A percentile compares a stretch with the other conserved stretches of the same genome.
Evolutionary conservation across 1,284 basidiomycete species (phyloP).

Genomic region (Pseudomicrostroma phylloplanum): DNA sequence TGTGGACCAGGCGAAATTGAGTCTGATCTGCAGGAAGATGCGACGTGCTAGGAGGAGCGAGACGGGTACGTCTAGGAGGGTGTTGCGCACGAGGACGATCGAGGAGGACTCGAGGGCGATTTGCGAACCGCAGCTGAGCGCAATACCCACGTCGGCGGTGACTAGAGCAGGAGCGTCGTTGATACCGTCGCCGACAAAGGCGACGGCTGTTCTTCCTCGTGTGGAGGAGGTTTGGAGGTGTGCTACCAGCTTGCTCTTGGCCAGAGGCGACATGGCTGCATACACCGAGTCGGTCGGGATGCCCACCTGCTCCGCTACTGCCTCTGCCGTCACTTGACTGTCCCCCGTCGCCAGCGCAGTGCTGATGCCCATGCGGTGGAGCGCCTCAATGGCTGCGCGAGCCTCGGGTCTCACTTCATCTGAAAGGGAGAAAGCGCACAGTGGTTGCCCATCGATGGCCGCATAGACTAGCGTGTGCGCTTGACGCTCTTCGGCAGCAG

Average conservation of each 20-base stretch:
- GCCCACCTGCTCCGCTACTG: slow-evolving; percentile 35
- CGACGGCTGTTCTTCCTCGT: slow-evolving; percentile 19
- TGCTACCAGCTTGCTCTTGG: slow-evolving; percentile 54
- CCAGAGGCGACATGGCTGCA: slow-evolving; percentile 45
- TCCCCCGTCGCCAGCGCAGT: slow-evolving; percentile 48
- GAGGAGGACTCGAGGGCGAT: slow-evolving; percentile 97
- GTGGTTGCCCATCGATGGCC: slow-evolving; percentile 33
- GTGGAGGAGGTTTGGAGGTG: slow-evolving; percentile 64
- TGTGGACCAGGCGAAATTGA: slow-evolving; percentile 54
- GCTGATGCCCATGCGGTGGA: slow-evolving; percentile 39
- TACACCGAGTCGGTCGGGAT: slow-evolving; percentile 35
- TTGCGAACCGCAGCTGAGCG: slow-evolving; percentile 87
- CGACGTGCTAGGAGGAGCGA: slow-evolving; percentile 80
- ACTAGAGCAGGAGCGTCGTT: slow-evolving; percentile 97
- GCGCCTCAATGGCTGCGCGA: slow-evolving; percentile 24
- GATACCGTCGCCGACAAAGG: slow-evolving; percentile 92
- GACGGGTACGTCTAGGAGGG: slow-evolving; percentile 92
- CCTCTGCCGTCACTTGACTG: slow-evolving; percentile 32
- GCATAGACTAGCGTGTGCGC: slow-evolving; percentile 44
- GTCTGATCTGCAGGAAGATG: slow-evolving; percentile 82
- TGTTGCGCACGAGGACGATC: slow-evolving; percentile 92
- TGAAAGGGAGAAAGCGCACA: slow-evolving; percentile 32
- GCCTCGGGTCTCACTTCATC: slow-evolving; percentile 47
- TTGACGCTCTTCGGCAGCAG: slow-evolving; percentile 24
- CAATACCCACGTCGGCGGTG: slow-evolving; percentile 89